Base-by-base conservation (phyloP, 768 basidiomycete species). In the Hortiboletus campestris region DNA sequence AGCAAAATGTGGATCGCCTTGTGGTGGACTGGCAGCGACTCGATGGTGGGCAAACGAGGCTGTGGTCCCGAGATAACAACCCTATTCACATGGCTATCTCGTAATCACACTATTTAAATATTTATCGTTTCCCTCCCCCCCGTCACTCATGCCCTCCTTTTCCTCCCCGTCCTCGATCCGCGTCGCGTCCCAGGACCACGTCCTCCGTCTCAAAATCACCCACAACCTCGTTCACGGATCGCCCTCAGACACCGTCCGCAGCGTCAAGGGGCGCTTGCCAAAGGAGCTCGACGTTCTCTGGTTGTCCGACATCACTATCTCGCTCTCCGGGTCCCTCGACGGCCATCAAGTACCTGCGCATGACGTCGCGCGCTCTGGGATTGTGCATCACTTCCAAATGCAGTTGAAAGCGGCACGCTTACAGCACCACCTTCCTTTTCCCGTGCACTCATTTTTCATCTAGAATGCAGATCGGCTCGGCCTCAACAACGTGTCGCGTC, bases 401-500 rank as follows among this genome's bases (percentile, higher is more conserved):
- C 84, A 81, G 63, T 67, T 91, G 32, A 75, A 72, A 62, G 61
- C 68, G 75, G 87, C 80, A 73, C 49, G 73, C 52, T 55, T 22
- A 34, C 9, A 48, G 7, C 16, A 14, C 38, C 29, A 28, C 36
- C 46, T 35, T 51, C 52, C 41, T 40, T 47, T 35, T 51, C 52
- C 41, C 40, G 39, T 59, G 53, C 38, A 28, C 60, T 64, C 51
- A 66, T 40, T 40, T 38, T 38, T 48, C 45, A 31, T 55, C 53
- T 62, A 91, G 88, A 89, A 91, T 67, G 74, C 82, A 19, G 59
- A 64, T 39, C 76, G 77, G 55, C 78, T 90, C 12, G 85, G 84
- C 36, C 70, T 90, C 49, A 78, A 78, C 55, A 75, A 72, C 46
- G 72, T 89, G 39, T 87, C 87, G n/a, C 72, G 77, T 55, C 62